Evolutionary conservation across 2,329 filamentous ascomycete species (phyloP).

Genomic region (Fusarium ramigenum): DNA sequence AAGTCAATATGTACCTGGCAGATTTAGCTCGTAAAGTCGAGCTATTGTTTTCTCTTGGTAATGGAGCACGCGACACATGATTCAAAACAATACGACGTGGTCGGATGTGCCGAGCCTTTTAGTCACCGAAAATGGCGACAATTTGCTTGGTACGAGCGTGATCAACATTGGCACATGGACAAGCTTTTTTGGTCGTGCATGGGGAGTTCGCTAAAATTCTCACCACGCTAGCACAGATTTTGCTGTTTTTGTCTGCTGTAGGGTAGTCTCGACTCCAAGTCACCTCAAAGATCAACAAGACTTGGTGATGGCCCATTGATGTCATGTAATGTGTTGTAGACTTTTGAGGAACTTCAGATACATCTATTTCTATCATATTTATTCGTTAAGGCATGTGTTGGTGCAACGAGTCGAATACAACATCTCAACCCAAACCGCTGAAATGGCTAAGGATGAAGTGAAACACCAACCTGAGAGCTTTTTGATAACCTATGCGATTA

Average conservation of each 20-base stretch:
- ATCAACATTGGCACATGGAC: not conserved
- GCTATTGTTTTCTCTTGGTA: slow-evolving; percentile 2
- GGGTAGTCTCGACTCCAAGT: not conserved
- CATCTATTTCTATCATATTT: rapidly evolving
- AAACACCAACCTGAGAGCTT: no score
- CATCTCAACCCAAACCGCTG: rapidly evolving
- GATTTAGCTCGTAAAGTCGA: not conserved
- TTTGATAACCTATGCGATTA: no score
- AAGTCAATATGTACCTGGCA: not conserved
- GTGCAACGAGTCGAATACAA: rapidly evolving
- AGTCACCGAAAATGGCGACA: not conserved
- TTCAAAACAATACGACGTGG: not conserved
- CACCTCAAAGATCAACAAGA: not conserved
- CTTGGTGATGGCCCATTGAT: not conserved
- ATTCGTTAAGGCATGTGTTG: rapidly evolving
- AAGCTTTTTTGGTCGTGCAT: slow-evolving; percentile 5
- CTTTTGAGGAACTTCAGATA: no score
- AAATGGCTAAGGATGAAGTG: rapidly evolving
- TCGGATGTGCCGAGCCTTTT: slow-evolving; percentile 14
- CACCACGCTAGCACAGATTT: not conserved
- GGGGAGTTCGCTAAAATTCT: not conserved
- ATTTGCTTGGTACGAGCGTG: not conserved
- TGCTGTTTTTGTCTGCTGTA: not conserved
- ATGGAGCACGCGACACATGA: slow-evolving; percentile 21
- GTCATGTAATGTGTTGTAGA: not conserved